Evolutionary conservation across 495 filamentous ascomycete species (phyloP).

Genomic region (Trichoderma parareesei): DNA sequence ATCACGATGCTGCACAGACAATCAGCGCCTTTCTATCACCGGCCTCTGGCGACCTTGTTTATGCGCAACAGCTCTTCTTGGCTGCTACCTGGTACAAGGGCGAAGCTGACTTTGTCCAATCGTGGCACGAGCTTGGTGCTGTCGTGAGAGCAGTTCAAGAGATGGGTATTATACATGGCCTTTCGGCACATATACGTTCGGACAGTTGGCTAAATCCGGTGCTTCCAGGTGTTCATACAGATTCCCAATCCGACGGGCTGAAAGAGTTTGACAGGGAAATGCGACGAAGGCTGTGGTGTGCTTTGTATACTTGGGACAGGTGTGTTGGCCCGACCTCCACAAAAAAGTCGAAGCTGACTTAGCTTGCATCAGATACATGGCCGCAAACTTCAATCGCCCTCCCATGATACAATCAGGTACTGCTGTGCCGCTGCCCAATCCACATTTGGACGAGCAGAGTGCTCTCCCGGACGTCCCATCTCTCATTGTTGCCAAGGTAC

Average conservation of each 20-base stretch:
- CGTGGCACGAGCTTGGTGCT: conserved; percentile 41
- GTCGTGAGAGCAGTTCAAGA: conserved; percentile 45
- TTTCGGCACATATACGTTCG: not conserved
- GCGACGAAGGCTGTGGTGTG: conserved; percentile 33
- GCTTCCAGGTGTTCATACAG: conserved; percentile 40
- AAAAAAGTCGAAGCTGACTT: not conserved
- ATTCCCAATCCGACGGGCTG: conserved; percentile 25
- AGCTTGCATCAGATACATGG: not conserved
- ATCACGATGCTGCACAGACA: conserved; percentile 39
- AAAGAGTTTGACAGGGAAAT: conserved; percentile 39
- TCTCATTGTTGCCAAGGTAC: not conserved
- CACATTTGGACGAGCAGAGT: not conserved
- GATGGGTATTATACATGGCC: conserved; percentile 26
- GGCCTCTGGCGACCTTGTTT: conserved; percentile 39
- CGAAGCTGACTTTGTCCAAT: conserved; percentile 41
- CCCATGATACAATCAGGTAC: not conserved
- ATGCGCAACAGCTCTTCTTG: conserved; percentile 47
- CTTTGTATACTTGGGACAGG: conserved; percentile 35
- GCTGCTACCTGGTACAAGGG: conserved; percentile 46
- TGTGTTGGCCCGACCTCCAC: conserved; percentile 14
- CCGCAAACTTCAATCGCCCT: not conserved
- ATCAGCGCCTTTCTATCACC: conserved; percentile 38
- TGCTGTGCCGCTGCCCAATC: not conserved
- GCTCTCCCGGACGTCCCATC: not conserved
- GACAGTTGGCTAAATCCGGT: not conserved